Evolutionary conservation across 2,329 filamentous ascomycete genomes (phyloP).

Genomic region (Penicillium sp.): DNA sequence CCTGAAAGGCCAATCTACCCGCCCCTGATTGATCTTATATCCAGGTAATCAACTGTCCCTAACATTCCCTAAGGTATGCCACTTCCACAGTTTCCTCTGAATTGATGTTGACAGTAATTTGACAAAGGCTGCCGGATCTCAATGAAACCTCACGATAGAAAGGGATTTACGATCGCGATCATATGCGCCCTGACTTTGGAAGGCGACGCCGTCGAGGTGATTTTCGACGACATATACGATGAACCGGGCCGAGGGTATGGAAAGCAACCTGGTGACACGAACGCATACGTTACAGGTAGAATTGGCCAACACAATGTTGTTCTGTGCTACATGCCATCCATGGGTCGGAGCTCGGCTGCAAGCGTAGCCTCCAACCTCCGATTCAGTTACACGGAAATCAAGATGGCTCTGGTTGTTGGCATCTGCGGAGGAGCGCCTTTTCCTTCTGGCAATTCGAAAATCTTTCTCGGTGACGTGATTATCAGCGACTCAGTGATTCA

Average conservation of each 20-base stretch:
- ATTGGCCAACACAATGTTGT: conserved; percentile 30
- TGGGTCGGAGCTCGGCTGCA: conserved; percentile 14
- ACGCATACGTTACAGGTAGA: conserved; percentile 46
- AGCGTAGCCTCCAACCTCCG: neutral
- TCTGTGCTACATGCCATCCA: conserved; percentile 36
- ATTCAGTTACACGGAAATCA: neutral
- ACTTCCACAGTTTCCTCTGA: too few species aligned
- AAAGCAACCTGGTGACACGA: neutral
- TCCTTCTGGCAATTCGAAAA: neutral
- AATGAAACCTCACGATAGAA: too few species aligned
- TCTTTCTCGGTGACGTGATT: neutral
- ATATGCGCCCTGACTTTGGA: neutral
- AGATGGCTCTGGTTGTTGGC: neutral
- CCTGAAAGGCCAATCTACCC: too few species aligned
- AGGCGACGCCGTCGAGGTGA: neutral
- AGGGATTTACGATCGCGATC: neutral
- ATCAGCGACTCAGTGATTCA: neutral
- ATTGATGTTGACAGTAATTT: too few species aligned
- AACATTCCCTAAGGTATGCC: too few species aligned
- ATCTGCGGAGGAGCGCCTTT: neutral
- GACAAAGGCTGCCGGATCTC: too few species aligned
- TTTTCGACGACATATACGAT: neutral
- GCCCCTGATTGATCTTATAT: too few species aligned
- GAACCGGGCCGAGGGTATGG: neutral
- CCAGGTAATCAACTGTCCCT: too few species aligned